These are phyloP conservation scores for Primulina huaijiensis DNA, from an alignment of 257 asterid species.

Conservation along the genomic window DNA sequence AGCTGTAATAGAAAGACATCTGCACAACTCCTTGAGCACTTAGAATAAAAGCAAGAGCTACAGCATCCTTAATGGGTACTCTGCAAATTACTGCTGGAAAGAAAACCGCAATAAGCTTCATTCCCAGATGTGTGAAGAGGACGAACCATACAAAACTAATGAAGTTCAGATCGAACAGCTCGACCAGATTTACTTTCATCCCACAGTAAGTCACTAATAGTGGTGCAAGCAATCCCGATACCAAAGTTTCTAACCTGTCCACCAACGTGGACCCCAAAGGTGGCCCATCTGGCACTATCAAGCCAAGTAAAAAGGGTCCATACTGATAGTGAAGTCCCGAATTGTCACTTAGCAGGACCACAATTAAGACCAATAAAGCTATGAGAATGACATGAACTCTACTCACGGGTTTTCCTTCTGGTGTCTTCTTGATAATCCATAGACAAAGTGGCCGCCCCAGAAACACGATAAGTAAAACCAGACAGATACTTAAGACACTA, in stretches of 20 bases:
- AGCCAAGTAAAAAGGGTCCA: constrained; percentile 79
- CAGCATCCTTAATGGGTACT: constrained; percentile 72
- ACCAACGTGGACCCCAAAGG: constrained; percentile 82
- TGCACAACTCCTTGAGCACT: constrained; percentile 78
- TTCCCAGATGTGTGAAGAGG: not conserved
- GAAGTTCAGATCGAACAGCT: constrained; percentile 50
- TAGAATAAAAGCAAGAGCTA: constrained; percentile 68
- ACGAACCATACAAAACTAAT: constrained; percentile 33
- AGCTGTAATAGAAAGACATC: constrained; percentile 61
- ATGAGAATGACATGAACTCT: constrained; percentile 44
- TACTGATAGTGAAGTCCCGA: constrained; percentile 63
- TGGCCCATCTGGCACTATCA: constrained; percentile 85
- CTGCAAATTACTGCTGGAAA: constrained; percentile 52
- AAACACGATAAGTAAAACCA: constrained; percentile 41
- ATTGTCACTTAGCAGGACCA: constrained; percentile 56
- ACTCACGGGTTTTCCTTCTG: constrained; percentile 68
- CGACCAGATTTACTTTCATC: constrained; percentile 55
- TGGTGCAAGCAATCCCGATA: constrained; percentile 67
- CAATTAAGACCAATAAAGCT: constrained; percentile 44
- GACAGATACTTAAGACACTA: constrained; percentile 30
- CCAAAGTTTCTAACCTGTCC: constrained; percentile 61
- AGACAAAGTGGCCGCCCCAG: constrained; percentile 49
- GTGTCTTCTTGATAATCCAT: constrained; percentile 64
- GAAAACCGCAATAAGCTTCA: constrained; percentile 46
- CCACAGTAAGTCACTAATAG: constrained; percentile 73